Evolutionary conservation across 2,329 filamentous ascomycete species (phyloP).

Genomic region (Aspergillaceae sp.): DNA sequence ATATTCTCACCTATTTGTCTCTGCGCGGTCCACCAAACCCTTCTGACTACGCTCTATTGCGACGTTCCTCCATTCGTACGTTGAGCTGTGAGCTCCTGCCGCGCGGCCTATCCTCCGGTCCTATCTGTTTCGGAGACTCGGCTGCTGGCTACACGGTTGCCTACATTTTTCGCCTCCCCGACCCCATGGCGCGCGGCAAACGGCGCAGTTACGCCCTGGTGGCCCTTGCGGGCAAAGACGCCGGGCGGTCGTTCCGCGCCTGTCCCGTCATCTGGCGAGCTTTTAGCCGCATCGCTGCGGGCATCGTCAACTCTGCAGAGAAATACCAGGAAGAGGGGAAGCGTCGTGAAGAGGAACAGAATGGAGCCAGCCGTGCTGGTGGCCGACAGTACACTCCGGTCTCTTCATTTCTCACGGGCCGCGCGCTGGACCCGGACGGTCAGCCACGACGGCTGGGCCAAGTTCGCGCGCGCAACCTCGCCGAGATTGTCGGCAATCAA

Average conservation of each 20-base stretch:
- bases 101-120: constrained; percentile 47
- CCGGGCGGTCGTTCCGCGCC: constrained; percentile 38
- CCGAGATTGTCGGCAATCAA: constrained; percentile 51
- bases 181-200: constrained; percentile 50
- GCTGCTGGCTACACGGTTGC: constrained; percentile 51
- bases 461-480: constrained; percentile 48
- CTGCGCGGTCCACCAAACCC: constrained; percentile 48
- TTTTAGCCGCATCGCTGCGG: constrained; percentile 47
- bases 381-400: constrained; percentile 45
- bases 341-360: constrained; percentile 31
- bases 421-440: constrained; percentile 48
- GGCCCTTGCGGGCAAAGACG: constrained; percentile 48
- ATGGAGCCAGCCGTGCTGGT: constrained; percentile 15
- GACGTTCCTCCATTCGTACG: constrained; percentile 50
- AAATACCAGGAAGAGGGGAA: constrained; percentile 38
- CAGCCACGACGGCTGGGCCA: constrained; percentile 45
- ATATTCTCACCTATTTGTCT: constrained; percentile 51
- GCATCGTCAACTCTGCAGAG: constrained; percentile 42
- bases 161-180: constrained; percentile 51
- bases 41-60: constrained; percentile 46
- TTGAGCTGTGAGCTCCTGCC: constrained; percentile 50
- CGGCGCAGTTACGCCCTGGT: constrained; percentile 50
- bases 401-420: constrained; percentile 51
- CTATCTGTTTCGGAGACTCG: constrained; percentile 51
- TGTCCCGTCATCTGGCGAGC: constrained; percentile 44